These are phyloP conservation scores for Lentinula aciculospora DNA, from an alignment of 768 basidiomycete genomes.

Conservation along the genomic window DNA sequence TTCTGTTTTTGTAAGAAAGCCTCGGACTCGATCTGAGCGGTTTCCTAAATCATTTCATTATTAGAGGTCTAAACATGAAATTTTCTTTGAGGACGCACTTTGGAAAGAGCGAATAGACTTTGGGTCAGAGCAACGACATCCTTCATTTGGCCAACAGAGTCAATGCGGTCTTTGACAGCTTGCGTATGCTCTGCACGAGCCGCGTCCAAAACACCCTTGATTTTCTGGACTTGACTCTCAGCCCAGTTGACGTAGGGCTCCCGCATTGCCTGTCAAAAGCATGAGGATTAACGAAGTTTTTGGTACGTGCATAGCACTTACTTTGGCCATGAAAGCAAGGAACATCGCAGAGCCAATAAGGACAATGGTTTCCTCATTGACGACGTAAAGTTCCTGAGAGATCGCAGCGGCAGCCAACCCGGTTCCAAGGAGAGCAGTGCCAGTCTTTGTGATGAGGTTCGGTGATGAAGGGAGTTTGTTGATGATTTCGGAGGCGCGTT, in stretches of 20 bases:
- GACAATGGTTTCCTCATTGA: conserved; percentile 94
- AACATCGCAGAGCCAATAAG: conserved; percentile 81
- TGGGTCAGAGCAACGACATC: conserved; percentile 91
- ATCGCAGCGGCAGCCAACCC: conserved; percentile 88
- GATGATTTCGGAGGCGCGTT: conserved; percentile 88
- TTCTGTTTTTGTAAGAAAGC: conserved; percentile 91
- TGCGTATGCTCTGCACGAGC: conserved; percentile 88
- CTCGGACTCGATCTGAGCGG: conserved; percentile 83
- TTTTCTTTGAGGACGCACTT: conserved; percentile 42
- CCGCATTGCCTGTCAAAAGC: conserved; percentile 50
- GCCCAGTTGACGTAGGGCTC: conserved; percentile 95
- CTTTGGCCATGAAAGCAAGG: conserved; percentile 77
- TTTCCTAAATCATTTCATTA: conserved; percentile 52
- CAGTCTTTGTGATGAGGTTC: conserved; percentile 91
- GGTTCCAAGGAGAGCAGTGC: conserved; percentile 85
- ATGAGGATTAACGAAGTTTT: not conserved
- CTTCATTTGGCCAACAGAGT: conserved; percentile 88
- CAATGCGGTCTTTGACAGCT: conserved; percentile 90
- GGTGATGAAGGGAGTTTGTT: conserved; percentile 82
- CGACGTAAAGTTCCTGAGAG: conserved; percentile 94
- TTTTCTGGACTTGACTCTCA: conserved; percentile 76
- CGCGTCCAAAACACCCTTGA: conserved; percentile 74
- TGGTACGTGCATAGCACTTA: conserved; percentile 25
- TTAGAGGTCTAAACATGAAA: not conserved
- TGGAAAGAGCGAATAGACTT: conserved; percentile 87